phyloP scores from a whole-genome alignment of 1,284 basidiomycete species.

The Puccinia hordei region DNA sequence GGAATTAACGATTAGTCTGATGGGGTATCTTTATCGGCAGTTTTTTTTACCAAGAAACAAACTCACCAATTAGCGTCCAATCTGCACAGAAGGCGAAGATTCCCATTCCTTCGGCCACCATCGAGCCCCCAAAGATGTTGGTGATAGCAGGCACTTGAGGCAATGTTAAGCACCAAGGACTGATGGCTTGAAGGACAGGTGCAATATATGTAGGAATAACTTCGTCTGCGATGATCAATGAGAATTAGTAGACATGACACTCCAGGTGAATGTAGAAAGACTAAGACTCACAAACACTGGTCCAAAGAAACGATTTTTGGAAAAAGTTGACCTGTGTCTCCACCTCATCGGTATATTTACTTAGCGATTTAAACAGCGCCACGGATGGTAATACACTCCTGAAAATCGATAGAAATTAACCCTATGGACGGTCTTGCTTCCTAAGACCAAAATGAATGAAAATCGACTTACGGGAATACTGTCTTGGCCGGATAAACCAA shows the following conservation, averaged over 20 bases:
- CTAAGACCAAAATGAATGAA: neutral
- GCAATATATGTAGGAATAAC: conserved; percentile 46
- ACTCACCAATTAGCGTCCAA: conserved; percentile 43
- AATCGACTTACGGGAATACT: conserved; percentile 22
- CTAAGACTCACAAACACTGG: conserved; percentile 33
- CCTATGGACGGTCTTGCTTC: neutral
- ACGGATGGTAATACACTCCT: conserved; percentile 47
- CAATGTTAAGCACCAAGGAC: conserved; percentile 50
- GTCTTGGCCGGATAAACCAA: conserved; percentile 42
- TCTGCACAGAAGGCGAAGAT: conserved; percentile 31
- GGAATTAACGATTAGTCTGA: neutral
- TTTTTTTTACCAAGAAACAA: neutral
- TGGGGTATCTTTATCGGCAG: too few relatives aligned
- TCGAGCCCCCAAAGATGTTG: conserved; percentile 43
- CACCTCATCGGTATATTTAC: neutral
- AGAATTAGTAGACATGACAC: neutral
- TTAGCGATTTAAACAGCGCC: conserved; percentile 39
- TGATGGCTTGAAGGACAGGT: conserved; percentile 46
- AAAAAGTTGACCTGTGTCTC: conserved; percentile 14
- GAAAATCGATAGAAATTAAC: neutral
- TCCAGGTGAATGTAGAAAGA: neutral
- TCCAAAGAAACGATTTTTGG: conserved; percentile 29
- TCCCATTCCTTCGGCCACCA: conserved; percentile 43
- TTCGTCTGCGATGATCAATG: conserved; percentile 16
- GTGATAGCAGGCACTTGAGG: conserved; percentile 35